phyloP scores from a whole-genome alignment of 192 early-diverging fungal species.

The Coemansia guatemalensis region DNA sequence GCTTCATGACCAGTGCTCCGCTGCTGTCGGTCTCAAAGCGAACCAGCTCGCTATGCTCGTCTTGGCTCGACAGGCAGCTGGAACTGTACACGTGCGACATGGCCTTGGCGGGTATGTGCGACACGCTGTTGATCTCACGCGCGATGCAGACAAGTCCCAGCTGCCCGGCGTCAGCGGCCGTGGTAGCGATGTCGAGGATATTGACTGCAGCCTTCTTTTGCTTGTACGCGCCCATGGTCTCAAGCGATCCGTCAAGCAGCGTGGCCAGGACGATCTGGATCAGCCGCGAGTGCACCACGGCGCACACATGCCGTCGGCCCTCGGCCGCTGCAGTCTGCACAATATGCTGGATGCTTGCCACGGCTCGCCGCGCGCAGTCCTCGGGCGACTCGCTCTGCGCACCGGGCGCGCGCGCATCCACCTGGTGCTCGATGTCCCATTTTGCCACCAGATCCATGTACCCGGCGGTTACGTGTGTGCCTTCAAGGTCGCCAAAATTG shows the following conservation, averaged over 20 bases:
- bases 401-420: slow-evolving; percentile 20
- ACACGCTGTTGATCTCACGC: slow-evolving; percentile 28
- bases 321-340: slow-evolving; percentile 23
- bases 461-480: slow-evolving; percentile 33
- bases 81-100: slow-evolving; percentile 35
- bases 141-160: slow-evolving; percentile 20
- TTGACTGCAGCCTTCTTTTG: slow-evolving; percentile 43
- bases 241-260: slow-evolving; percentile 35
- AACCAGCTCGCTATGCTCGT: slow-evolving; percentile 8
- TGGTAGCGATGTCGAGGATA: slow-evolving; percentile 10
- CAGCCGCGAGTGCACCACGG: slow-evolving; percentile 40
- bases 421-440: slow-evolving; percentile 24
- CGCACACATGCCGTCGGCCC: slow-evolving; percentile 16
- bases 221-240: slow-evolving; percentile 28
- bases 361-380: slow-evolving; percentile 24
- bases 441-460: slow-evolving; percentile 31
- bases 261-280: slow-evolving; percentile 39
- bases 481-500: slow-evolving; percentile 40
- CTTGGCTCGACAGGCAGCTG: slow-evolving; percentile 12
- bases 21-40: slow-evolving; percentile 25
- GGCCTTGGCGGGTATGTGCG: slow-evolving; percentile 29
- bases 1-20: slow-evolving; percentile 25
- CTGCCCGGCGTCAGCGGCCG: neutral
- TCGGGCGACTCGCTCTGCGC: slow-evolving; percentile 31
- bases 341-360: slow-evolving; percentile 16